Evolutionary conservation across 352 stramenopile species (phyloP).

Genomic region (Pythium chondricola): DNA sequence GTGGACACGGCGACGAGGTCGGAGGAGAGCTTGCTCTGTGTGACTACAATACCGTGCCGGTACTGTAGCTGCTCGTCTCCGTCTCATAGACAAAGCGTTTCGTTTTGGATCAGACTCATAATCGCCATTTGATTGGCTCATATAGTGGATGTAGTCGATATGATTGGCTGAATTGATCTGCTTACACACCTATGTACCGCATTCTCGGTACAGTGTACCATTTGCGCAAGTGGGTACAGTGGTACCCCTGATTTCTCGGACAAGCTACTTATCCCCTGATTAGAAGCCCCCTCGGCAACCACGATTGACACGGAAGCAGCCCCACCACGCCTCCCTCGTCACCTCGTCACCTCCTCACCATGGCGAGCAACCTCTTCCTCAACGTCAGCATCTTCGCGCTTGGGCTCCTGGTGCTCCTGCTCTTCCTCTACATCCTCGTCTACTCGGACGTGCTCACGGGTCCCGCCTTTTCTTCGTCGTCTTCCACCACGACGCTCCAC

Average conservation of each 20-base stretch:
- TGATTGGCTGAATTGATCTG: neutral
- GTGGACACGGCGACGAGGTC: too few relatives aligned
- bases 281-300: neutral
- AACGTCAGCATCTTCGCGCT: slow-evolving; percentile 15
- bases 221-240: neutral
- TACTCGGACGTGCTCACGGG: slow-evolving; percentile 11
- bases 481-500: slow-evolving; percentile 15
- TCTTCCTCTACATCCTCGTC: slow-evolving; percentile 20
- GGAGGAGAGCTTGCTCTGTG: too few relatives aligned
- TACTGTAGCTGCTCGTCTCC: too few relatives aligned
- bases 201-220: neutral
- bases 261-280: neutral
- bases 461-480: too few relatives aligned
- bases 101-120: too few relatives aligned
- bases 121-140: too few relatives aligned
- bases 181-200: neutral
- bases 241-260: too few relatives aligned
- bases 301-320: too few relatives aligned
- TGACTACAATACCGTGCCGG: too few relatives aligned
- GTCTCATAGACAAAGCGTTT: neutral
- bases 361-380: slow-evolving; percentile 1
- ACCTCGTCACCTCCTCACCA: too few relatives aligned
- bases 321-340: too few relatives aligned
- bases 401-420: slow-evolving; percentile 14
- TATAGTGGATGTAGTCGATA: neutral